Percentiles rank a stretch among this genome's conserved stretches.
Conservation (phyloP, 768 basidiomycete species). For the Leccinellum albellum region DNA sequence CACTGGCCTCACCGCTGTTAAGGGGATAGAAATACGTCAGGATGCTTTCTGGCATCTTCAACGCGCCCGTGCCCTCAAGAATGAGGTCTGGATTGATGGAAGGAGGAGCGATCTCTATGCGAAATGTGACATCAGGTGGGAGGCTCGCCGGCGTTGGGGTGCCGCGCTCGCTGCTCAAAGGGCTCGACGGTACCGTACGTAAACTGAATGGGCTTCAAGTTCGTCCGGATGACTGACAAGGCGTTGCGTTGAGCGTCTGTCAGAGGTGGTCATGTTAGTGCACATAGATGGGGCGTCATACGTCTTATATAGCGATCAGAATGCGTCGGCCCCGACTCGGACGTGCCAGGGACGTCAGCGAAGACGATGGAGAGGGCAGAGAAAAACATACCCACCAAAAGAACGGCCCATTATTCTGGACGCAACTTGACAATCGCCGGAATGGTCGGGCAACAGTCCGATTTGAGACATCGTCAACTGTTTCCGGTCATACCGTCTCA, state of each 20-base stretch:
- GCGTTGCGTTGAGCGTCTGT: constrained; percentile 15
- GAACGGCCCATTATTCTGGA: too few relatives aligned
- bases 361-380: too few relatives aligned
- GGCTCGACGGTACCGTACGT: constrained; percentile 1
- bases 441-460: too few relatives aligned
- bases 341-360: too few relatives aligned
- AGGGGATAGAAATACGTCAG: constrained; percentile 20
- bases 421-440: too few relatives aligned
- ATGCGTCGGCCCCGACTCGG: too few relatives aligned
- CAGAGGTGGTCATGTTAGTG: constrained; percentile 1
- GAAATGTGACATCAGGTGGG: constrained; percentile 12
- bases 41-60: constrained; percentile 17
- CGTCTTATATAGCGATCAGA: not conserved
- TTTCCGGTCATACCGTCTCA: too few relatives aligned
- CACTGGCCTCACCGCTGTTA: not conserved
- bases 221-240: not conserved
- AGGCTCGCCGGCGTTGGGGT: not conserved
- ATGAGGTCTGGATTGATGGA: constrained; percentile 1
- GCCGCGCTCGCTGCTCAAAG: constrained; percentile 12
- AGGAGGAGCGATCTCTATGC: constrained; percentile 18
- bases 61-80: not conserved
- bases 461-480: too few relatives aligned
- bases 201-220: not conserved
- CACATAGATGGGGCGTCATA: not conserved
- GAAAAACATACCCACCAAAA: too few relatives aligned